These are phyloP conservation scores for Sordariomycetes sp. DNA, from an alignment of 2,329 filamentous ascomycete species.

Conservation along the genomic window DNA sequence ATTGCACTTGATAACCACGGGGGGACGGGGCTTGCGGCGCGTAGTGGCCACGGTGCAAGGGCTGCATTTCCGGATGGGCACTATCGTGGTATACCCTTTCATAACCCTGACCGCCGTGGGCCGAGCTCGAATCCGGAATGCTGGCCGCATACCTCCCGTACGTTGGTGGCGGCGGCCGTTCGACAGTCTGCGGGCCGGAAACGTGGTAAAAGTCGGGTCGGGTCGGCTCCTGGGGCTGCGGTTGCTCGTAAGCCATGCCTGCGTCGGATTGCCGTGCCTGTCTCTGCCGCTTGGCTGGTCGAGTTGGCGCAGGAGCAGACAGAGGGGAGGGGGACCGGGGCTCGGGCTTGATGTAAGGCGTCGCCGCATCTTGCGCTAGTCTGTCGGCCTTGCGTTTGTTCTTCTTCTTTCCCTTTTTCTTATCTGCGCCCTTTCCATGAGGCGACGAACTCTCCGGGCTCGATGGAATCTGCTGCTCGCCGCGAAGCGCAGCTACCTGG, in stretches of 20 bases:
- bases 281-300: constrained; percentile 43
- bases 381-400: constrained; percentile 39
- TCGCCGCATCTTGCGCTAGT: constrained; percentile 31
- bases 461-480: constrained; percentile 30
- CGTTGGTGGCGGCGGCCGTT: not conserved
- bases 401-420: constrained; percentile 34
- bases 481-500: constrained; percentile 44
- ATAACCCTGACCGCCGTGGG: not conserved
- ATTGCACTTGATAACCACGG: constrained; percentile 20
- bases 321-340: constrained; percentile 51
- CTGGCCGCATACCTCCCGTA: not conserved
- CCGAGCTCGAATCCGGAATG: not conserved
- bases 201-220: constrained; percentile 3
- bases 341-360: constrained; percentile 49
- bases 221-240: not conserved
- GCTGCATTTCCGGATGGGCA: constrained; percentile 7
- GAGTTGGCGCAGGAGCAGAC: constrained; percentile 33
- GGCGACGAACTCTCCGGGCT: constrained; percentile 46
- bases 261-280: constrained; percentile 18
- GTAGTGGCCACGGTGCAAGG: constrained; percentile 14
- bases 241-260: not conserved
- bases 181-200: not conserved
- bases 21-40: constrained; percentile 23
- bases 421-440: constrained; percentile 33
- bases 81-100: not conserved